These are phyloP conservation scores for Diaporthe australafricana DNA, from an alignment of 2,329 filamentous ascomycete genomes.

Conservation along the genomic window DNA sequence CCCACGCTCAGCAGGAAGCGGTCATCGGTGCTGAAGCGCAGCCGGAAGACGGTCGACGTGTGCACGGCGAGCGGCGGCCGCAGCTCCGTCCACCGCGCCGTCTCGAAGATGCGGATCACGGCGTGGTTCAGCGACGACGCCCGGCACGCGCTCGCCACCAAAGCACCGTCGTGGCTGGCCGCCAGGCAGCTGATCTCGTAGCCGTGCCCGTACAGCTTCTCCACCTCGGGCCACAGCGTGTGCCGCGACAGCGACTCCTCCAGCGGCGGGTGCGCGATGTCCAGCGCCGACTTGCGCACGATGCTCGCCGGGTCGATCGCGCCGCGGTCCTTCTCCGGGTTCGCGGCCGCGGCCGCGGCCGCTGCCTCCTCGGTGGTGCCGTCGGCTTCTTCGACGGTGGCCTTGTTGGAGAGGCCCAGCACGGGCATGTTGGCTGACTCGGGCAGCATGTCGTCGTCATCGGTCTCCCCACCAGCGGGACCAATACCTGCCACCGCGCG, in stretches of 20 bases:
- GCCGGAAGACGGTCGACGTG: slow-evolving; percentile 83
- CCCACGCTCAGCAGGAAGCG: slow-evolving; percentile 85
- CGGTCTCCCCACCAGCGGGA: slow-evolving; percentile 45
- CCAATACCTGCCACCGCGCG: slow-evolving; percentile 73
- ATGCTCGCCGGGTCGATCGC: slow-evolving; percentile 66
- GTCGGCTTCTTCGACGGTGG: slow-evolving; percentile 71
- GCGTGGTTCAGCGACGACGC: slow-evolving; percentile 94
- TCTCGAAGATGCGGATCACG: slow-evolving; percentile 92
- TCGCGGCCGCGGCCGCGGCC: slow-evolving; percentile 49
- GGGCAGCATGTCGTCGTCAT: slow-evolving; percentile 66
- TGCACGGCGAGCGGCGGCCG: slow-evolving; percentile 86
- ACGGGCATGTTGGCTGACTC: slow-evolving; percentile 96
- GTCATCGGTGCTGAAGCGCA: slow-evolving; percentile 84
- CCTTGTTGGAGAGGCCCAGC: slow-evolving; percentile 95
- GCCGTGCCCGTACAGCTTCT: slow-evolving; percentile 97
- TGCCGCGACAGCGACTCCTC: slow-evolving; percentile 91
- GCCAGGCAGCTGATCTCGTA: slow-evolving; percentile 95
- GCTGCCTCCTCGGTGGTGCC: slow-evolving; percentile 58
- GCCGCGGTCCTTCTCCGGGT: slow-evolving; percentile 60
- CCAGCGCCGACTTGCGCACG: slow-evolving; percentile 70
- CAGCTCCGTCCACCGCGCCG: slow-evolving; percentile 87
- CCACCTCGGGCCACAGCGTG: slow-evolving; percentile 94
- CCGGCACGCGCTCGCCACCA: slow-evolving; percentile 92
- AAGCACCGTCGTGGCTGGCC: slow-evolving; percentile 76
- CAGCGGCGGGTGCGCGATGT: slow-evolving; percentile 79